Percentiles rank a stretch among this genome's conserved stretches.
Evolutionary conservation across 2,329 filamentous ascomycete species (phyloP).

Genomic region (Fusarium sp.): DNA sequence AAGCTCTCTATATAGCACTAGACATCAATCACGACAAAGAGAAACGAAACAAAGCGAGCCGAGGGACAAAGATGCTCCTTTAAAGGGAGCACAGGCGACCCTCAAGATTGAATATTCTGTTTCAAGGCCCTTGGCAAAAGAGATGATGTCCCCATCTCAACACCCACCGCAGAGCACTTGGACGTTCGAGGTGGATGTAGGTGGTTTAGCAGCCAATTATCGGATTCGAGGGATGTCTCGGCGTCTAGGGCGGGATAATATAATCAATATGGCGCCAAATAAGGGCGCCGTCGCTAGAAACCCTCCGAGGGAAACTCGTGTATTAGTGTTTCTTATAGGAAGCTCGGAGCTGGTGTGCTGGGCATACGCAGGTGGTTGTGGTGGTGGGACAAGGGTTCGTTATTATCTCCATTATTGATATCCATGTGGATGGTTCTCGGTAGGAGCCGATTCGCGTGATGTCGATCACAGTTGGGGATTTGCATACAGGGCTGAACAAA

Average conservation of each 20-base stretch:
- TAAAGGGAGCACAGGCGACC: slow-evolving; percentile 32
- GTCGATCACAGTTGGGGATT: slow-evolving; percentile 18
- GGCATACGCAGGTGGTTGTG: not conserved
- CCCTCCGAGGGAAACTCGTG: slow-evolving; percentile 10
- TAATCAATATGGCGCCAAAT: slow-evolving; percentile 15
- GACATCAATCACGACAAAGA: slow-evolving; percentile 5
- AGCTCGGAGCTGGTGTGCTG: slow-evolving; percentile 3
- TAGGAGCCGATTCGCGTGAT: slow-evolving; percentile 21
- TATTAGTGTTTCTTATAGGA: not conserved
- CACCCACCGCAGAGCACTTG: slow-evolving; percentile 15
- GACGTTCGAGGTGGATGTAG: slow-evolving; percentile 5
- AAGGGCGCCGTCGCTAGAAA: slow-evolving; percentile 12
- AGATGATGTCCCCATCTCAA: slow-evolving; percentile 24
- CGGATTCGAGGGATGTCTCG: slow-evolving; percentile 10
- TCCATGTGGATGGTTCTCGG: slow-evolving; percentile 6
- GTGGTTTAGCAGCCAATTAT: slow-evolving; percentile 30
- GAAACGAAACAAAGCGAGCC: not conserved
- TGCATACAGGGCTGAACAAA: slow-evolving; percentile 4
- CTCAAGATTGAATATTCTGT: slow-evolving; percentile 36
- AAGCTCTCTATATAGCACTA: slow-evolving; percentile 33
- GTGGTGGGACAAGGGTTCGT: not conserved
- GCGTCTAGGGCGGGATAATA: slow-evolving; percentile 3
- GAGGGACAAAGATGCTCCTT: slow-evolving; percentile 27
- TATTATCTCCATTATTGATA: not conserved
- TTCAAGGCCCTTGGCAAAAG: slow-evolving; percentile 23